Base-by-base conservation (phyloP, 306 rosid species). In the Mucuna pruriens region DNA sequence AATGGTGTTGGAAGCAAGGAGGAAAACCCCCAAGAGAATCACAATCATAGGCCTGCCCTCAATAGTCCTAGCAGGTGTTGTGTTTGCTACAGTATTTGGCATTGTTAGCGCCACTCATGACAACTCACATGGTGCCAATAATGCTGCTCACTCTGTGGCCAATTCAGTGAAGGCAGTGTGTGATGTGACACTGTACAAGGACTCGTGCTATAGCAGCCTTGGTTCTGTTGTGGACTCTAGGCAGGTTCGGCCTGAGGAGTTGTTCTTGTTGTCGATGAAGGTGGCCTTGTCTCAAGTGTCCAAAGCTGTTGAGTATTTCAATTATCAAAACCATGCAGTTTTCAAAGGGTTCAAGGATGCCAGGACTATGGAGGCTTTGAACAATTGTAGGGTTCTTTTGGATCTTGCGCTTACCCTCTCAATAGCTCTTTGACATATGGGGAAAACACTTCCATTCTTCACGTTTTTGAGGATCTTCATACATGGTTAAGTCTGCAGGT, bases 401-500 rank as follows among this genome's bases (percentile, higher is more conserved):
- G 87, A 54, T 39, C 85, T 92, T 16, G 93, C 96, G 0, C 9
- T 85, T 74, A 94, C 84, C 90, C 90, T 85, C 78, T 94, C 5
- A 87, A 88, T 29, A 62, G 10, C 22, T 76, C 96, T 1, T 19
- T 92, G 76, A 77, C 82, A 1, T 73, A 79, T 0, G 77, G 70
- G 11, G 71, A 58, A 36, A 63, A 57, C 0, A 83, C 78, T 75
- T 87, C 97, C 0, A 26, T 92, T 42, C n/a, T 73, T 73, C 76
- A 87, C 0, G 87, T 74, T 26, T 49, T 85, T 65, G 94, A 89
- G 17, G 96, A 92, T 83, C 90, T 92, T 15, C 22, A 75, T 69
- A 94, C 98, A 13, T 91, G 97, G 98, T 66, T 92, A 46, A 92
- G 93, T 79, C 94, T 40, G 91, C 97, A 66, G 94, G 91, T 87